These are phyloP conservation scores for Yamadazyma jaroonii DNA, from an alignment of 1,139 yeast species.

Conservation along the genomic window DNA sequence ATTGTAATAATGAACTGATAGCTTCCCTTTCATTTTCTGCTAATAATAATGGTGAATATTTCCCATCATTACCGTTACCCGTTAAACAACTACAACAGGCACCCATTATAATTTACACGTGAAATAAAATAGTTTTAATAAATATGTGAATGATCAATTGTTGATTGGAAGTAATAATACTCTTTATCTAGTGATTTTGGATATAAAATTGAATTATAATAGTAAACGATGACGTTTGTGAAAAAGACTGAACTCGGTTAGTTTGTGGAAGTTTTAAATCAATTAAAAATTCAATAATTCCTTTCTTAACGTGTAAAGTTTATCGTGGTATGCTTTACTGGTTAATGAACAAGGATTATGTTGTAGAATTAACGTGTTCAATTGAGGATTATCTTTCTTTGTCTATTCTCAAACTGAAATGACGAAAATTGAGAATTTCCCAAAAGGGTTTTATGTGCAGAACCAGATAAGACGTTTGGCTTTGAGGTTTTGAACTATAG, in stretches of 20 bases:
- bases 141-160: neutral
- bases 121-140: neutral
- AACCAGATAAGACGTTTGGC: too few species aligned
- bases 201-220: too few species aligned
- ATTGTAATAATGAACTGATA: constrained; percentile 82
- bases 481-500: too few species aligned
- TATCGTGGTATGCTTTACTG: too few species aligned
- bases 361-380: neutral
- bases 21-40: constrained; percentile 99
- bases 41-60: constrained; percentile 71
- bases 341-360: neutral
- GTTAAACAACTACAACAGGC: constrained; percentile 60
- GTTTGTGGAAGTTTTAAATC: neutral
- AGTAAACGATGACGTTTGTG: too few species aligned
- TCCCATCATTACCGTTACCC: constrained; percentile 37
- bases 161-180: neutral
- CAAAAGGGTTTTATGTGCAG: too few species aligned
- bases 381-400: neutral
- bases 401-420: constrained; percentile 1
- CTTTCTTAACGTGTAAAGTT: too few species aligned
- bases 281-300: neutral
- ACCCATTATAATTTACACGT: constrained; percentile 46
- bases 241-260: too few species aligned
- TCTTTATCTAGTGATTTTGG: too few species aligned
- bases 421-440: constrained; percentile 4